Percentiles rank a stretch among this genome's conserved stretches.
phyloP scores from a whole-genome alignment of 2,329 filamentous ascomycete species.

The Botryotinia narcissicola region DNA sequence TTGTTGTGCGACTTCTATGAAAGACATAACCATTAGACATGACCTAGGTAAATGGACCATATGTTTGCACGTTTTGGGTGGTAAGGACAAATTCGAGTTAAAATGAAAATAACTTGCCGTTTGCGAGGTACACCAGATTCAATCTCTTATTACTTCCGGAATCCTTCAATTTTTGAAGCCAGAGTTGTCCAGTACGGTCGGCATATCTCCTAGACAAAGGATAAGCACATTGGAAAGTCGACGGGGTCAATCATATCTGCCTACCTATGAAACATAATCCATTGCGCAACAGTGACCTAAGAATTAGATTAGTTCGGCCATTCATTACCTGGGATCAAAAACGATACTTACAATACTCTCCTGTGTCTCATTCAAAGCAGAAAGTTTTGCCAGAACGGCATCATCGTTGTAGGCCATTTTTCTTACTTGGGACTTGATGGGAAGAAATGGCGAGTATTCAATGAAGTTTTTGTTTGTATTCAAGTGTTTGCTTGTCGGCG shows the following conservation, averaged over 20 bases:
- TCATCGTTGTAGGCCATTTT: constrained; percentile 94
- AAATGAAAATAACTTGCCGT: constrained; percentile 58
- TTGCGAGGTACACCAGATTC: constrained; percentile 91
- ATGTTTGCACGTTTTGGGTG: neutral
- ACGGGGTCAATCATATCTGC: constrained; percentile 24
- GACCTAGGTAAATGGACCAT: constrained; percentile 22
- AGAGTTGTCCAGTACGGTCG: constrained; percentile 85
- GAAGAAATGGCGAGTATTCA: constrained; percentile 3
- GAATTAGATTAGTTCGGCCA: constrained; percentile 18
- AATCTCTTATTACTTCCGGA: constrained; percentile 81
- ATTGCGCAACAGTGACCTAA: constrained; percentile 83
- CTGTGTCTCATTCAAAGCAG: constrained; percentile 93
- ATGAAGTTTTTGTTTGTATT: constrained; percentile 13
- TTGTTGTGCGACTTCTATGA: constrained; percentile 87
- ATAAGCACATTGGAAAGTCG: constrained; percentile 34
- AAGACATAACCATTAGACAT: constrained; percentile 28
- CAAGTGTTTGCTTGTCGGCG: constrained; percentile 8
- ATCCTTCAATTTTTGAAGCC: constrained; percentile 87
- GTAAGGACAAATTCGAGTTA: constrained; percentile 27
- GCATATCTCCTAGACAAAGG: constrained; percentile 70
- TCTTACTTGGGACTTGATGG: constrained; percentile 10
- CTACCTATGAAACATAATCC: constrained; percentile 99
- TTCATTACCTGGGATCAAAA: neutral
- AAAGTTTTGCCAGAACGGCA: constrained; percentile 90
- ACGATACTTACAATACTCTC: constrained; percentile 69